Conservation (phyloP, 1,284 basidiomycete genomes). For the Naganishia liquefaciens region DNA sequence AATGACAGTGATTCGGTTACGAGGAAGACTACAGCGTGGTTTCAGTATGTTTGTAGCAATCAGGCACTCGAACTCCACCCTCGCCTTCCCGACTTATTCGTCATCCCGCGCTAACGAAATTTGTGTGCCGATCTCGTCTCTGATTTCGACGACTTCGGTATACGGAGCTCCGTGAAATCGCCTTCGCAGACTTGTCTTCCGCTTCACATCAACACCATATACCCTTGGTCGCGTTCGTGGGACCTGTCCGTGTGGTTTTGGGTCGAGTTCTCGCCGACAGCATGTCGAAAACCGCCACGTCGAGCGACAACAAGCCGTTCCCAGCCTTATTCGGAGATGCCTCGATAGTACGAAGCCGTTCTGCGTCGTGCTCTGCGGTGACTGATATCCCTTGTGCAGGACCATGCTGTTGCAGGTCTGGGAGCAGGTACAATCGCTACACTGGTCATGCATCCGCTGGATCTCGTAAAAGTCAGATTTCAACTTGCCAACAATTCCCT, state of each 20-base stretch:
- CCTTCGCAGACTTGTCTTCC: no score
- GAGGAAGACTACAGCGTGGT: no score
- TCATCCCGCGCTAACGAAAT: constrained; percentile 27
- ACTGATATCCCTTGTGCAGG: constrained; percentile 44
- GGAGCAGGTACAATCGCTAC: constrained; percentile 91
- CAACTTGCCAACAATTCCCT: constrained; percentile 75
- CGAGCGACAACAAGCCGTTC: constrained; percentile 10
- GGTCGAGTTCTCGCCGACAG: background rate
- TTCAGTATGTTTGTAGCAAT: no score
- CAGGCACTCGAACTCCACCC: no score
- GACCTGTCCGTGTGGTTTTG: background rate
- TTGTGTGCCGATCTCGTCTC: constrained; percentile 14
- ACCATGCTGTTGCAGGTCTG: constrained; percentile 92
- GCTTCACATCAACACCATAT: no score
- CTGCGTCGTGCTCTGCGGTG: background rate
- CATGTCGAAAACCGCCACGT: constrained; percentile 1
- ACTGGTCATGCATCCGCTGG: constrained; percentile 95
- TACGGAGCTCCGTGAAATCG: constrained; percentile 1
- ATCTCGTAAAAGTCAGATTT: constrained; percentile 92
- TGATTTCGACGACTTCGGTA: background rate
- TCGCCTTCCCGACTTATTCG: constrained; percentile 3
- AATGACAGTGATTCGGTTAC: background rate
- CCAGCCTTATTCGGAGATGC: constrained; percentile 52
- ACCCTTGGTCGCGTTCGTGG: no score
- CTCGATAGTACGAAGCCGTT: constrained; percentile 43